phyloP scores from a whole-genome alignment of 768 basidiomycete species.

The Auriculariales sp. region DNA sequence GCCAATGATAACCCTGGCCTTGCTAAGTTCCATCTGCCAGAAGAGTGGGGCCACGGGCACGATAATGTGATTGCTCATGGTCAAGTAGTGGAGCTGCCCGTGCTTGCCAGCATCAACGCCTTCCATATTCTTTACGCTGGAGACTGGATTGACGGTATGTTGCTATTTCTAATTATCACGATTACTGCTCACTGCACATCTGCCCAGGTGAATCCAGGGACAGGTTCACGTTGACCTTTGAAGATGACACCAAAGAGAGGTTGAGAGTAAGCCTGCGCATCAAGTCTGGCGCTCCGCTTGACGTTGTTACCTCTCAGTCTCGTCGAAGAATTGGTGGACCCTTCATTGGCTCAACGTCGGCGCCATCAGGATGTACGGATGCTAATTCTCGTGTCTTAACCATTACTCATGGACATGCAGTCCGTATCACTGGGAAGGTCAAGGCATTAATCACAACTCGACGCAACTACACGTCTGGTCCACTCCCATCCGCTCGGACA shows the following conservation, averaged over 20 bases:
- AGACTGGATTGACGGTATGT: constrained; percentile 27
- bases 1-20: neutral
- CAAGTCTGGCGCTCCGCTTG: neutral
- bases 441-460: constrained; percentile 9
- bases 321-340: constrained; percentile 12
- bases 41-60: constrained; percentile 21
- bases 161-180: constrained; percentile 19
- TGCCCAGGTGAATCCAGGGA: constrained; percentile 28
- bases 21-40: constrained; percentile 27
- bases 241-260: constrained; percentile 8
- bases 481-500: constrained; percentile 14
- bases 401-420: neutral
- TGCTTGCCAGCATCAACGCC: constrained; percentile 17
- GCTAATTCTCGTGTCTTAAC: neutral
- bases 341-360: constrained; percentile 12
- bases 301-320: constrained; percentile 2
- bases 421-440: constrained; percentile 9
- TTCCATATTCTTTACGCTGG: constrained; percentile 32
- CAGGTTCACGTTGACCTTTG: constrained; percentile 24
- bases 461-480: constrained; percentile 12
- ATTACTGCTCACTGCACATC: neutral
- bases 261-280: constrained; percentile 5
- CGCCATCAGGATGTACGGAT: constrained; percentile 8
- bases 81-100: constrained; percentile 19
- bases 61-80: constrained; percentile 33